These are phyloP conservation scores for Castanea sativa DNA, from an alignment of 306 rosid genomes.

Conservation along the genomic window DNA sequence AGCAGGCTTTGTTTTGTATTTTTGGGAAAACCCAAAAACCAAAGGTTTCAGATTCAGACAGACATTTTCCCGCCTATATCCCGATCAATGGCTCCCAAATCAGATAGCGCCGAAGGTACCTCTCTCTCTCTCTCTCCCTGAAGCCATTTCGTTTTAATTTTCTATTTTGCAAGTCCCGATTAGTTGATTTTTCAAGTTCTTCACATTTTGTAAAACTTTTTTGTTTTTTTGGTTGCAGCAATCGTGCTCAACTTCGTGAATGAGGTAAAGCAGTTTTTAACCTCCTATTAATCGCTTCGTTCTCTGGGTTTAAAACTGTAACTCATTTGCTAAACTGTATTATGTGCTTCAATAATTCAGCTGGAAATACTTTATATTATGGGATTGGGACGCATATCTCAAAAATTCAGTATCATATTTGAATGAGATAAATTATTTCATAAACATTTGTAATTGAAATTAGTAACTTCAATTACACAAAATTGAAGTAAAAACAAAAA, in stretches of 20 bases:
- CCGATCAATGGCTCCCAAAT: conserved; percentile 77
- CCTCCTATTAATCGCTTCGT: background rate
- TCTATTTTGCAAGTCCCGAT: background rate
- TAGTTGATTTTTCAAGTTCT: conserved; percentile 4
- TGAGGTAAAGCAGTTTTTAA: conserved; percentile 45
- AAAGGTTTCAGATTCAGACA: background rate
- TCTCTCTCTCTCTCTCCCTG: background rate
- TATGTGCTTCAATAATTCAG: no score
- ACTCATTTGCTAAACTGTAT: background rate
- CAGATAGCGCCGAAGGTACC: conserved; percentile 73
- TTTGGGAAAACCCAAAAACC: background rate
- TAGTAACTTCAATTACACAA: no score
- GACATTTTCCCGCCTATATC: conserved; percentile 63
- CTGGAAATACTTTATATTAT: no score
- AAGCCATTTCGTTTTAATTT: no score
- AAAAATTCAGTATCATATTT: no score
- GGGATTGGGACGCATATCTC: no score
- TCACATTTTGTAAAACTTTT: background rate
- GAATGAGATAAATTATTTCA: no score
- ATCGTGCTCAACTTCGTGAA: conserved; percentile 86
- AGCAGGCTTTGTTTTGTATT: background rate
- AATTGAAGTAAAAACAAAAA: no score
- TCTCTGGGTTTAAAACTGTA: background rate
- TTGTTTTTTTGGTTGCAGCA: conserved; percentile 35
- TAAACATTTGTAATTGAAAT: no score